A percentile compares a stretch with the other conserved stretches of the same genome.
Conservation (phyloP, 768 basidiomycete species). For the Hygrocybe coccinea region DNA sequence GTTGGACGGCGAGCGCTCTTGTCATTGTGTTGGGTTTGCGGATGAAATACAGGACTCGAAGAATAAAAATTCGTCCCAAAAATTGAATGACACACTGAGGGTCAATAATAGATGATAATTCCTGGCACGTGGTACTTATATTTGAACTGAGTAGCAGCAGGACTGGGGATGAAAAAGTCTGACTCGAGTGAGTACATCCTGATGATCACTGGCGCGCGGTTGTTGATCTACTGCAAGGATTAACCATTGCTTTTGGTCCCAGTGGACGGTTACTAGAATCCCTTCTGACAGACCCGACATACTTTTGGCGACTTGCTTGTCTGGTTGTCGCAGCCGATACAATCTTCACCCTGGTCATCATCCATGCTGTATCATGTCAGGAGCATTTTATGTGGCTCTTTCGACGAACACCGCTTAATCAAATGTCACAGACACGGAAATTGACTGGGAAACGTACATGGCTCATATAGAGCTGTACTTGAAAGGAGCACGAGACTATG, state of each 20-base stretch:
- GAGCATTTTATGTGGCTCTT: constrained; percentile 11
- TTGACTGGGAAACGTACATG: constrained; percentile 98
- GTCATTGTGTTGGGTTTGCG: background rate
- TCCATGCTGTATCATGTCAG: constrained; percentile 80
- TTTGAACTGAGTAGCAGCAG: too few species aligned
- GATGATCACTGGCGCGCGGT: too few species aligned
- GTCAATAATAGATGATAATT: too few species aligned
- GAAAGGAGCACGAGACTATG: constrained; percentile 80
- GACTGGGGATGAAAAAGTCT: too few species aligned
- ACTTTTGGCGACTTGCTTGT: constrained; percentile 64
- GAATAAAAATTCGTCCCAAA: too few species aligned
- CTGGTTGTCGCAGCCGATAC: constrained; percentile 72
- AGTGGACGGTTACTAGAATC: constrained; percentile 19
- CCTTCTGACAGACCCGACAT: constrained; percentile 49
- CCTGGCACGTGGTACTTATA: too few species aligned
- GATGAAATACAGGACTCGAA: too few species aligned
- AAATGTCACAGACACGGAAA: constrained; percentile 81
- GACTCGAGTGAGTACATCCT: too few species aligned
- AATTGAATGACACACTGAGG: too few species aligned
- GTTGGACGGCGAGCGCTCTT: background rate
- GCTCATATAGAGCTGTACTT: constrained; percentile 74
- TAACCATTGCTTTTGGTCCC: background rate
- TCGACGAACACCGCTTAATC: constrained; percentile 13
- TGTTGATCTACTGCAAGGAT: too few species aligned
- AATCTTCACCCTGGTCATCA: constrained; percentile 72